Conservation (phyloP, 2,329 filamentous ascomycete genomes). For the Blastomyces silverae region DNA sequence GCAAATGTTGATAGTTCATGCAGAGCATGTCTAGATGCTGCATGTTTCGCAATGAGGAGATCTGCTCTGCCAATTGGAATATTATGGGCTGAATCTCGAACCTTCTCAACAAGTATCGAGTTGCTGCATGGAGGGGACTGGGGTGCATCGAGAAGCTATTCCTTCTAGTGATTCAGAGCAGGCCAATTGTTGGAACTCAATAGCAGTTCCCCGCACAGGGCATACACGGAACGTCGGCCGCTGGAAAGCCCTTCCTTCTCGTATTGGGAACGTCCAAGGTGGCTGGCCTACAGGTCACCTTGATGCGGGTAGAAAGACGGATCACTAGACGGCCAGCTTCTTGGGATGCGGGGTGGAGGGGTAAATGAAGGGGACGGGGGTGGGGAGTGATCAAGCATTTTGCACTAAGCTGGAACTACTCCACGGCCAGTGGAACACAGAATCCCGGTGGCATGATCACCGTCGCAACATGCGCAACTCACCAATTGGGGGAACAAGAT, state of each 20-base stretch:
- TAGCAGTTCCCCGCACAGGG: neutral
- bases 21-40: neutral
- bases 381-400: neutral
- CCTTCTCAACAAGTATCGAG: neutral
- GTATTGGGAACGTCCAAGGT: neutral
- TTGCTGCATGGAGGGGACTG: neutral
- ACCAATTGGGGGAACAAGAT: neutral
- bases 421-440: neutral
- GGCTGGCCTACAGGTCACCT: neutral
- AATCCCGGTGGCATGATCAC: neutral
- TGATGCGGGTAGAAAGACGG: neutral
- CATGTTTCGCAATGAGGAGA: neutral
- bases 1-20: neutral
- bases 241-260: neutral
- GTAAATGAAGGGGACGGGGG: neutral
- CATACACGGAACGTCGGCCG: neutral
- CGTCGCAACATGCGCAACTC: neutral
- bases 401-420: neutral
- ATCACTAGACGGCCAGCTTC: too few relatives aligned
- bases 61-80: neutral
- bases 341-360: constrained; percentile 4
- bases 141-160: neutral
- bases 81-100: neutral
- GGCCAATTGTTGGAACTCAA: neutral
- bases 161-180: neutral